Conservation (phyloP, 2,329 filamentous ascomycete species). For the Colletotrichum sp. region DNA sequence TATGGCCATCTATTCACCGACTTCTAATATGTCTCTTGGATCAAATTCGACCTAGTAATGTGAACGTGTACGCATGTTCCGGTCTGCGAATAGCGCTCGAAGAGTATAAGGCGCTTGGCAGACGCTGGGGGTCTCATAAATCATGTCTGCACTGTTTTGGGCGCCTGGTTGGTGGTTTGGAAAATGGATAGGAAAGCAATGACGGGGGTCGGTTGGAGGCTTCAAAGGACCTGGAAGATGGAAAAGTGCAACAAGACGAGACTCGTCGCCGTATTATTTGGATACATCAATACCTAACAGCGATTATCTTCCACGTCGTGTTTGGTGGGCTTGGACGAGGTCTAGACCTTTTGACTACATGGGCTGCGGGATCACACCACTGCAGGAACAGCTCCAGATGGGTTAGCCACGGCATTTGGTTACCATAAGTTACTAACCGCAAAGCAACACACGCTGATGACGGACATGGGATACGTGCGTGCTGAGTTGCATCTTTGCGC, state of each 20-base stretch:
- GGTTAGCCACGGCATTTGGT: neutral
- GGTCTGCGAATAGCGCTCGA: neutral
- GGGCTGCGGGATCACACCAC: neutral
- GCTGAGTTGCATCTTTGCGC: neutral
- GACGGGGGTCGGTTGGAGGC: neutral
- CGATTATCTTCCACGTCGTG: slow-evolving; percentile 9
- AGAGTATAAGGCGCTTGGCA: slow-evolving; percentile 6
- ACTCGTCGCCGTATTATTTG: slow-evolving; percentile 16
- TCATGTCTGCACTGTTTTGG: slow-evolving; percentile 17
- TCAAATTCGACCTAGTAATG: neutral
- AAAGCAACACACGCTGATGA: neutral
- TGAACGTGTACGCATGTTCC: neutral
- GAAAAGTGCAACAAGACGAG: slow-evolving; percentile 15
- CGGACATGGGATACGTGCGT: neutral
- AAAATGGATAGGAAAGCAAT: slow-evolving; percentile 14
- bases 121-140: neutral
- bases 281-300: slow-evolving; percentile 23
- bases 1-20: slow-evolving; percentile 78
- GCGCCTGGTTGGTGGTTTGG: slow-evolving; percentile 15
- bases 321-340: neutral
- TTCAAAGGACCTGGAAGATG: slow-evolving; percentile 9
- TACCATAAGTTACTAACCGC: neutral
- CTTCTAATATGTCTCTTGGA: slow-evolving; percentile 55
- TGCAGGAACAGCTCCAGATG: neutral
- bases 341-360: neutral